phyloP scores from a whole-genome alignment of 116 monocot genomes.

The Zostera marina region DNA sequence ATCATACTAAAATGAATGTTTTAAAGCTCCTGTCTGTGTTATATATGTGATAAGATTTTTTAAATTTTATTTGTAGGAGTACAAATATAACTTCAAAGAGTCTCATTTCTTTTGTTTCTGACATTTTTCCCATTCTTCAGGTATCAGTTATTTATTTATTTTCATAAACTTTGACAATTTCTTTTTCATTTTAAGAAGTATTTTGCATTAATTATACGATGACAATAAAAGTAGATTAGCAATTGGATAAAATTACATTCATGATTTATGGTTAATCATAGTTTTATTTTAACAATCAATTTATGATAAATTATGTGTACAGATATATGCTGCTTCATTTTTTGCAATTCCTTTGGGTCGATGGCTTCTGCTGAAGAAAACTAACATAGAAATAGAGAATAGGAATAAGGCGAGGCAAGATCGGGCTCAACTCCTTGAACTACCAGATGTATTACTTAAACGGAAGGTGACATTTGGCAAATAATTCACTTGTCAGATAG shows the following conservation, averaged over 20 bases:
- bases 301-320: constrained; percentile 5
- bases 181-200: background rate
- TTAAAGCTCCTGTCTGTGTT: background rate
- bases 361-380: constrained; percentile 52
- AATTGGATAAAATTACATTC: no score
- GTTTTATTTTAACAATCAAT: no score
- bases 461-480: constrained; percentile 41
- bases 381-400: constrained; percentile 48
- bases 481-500: background rate
- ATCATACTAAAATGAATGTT: background rate
- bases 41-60: background rate
- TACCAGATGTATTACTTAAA: constrained; percentile 40
- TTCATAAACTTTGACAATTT: background rate
- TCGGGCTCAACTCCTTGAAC: constrained; percentile 48
- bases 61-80: constrained; percentile 35
- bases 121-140: constrained; percentile 87
- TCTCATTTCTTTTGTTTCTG: constrained; percentile 73
- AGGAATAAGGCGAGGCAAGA: constrained; percentile 53
- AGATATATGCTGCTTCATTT: constrained; percentile 92
- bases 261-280: no score
- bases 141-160: constrained; percentile 13
- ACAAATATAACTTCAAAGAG: constrained; percentile 29
- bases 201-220: background rate
- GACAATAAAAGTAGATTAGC: background rate
- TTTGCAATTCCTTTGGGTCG: constrained; percentile 82